phyloP scores from a whole-genome alignment of 108 stramenopile genomes.

The Cyclotella cryptica region DNA sequence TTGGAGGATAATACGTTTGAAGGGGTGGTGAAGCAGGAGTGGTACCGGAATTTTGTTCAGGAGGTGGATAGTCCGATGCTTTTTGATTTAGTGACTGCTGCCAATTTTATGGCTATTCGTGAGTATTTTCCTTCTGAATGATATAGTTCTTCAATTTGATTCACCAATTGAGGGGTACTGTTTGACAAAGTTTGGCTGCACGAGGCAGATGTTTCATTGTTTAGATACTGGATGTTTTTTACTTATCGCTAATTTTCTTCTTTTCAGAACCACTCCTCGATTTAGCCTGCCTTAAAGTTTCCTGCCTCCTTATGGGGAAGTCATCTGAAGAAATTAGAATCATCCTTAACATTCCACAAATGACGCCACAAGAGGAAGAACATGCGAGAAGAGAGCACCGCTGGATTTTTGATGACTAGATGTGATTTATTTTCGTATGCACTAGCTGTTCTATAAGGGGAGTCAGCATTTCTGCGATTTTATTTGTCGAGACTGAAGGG shows the following conservation, averaged over 20 bases:
- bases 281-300: conserved; percentile 75
- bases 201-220: not conserved
- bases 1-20: conserved; percentile 73
- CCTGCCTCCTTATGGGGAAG: conserved; percentile 78
- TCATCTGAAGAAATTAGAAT: conserved; percentile 77
- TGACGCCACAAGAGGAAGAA: conserved; percentile 80
- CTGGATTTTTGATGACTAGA: conserved; percentile 86
- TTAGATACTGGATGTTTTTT: not conserved
- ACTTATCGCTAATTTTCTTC: not conserved
- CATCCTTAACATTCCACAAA: conserved; percentile 74
- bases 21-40: conserved; percentile 74
- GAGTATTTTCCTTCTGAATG: conserved; percentile 11
- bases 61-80: conserved; percentile 71
- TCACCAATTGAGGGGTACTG: not conserved
- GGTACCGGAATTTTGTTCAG: conserved; percentile 73
- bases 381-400: conserved; percentile 72
- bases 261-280: conserved; percentile 75
- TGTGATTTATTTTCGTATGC: not conserved
- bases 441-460: too few species aligned
- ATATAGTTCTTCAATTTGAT: not conserved
- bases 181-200: not conserved
- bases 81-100: conserved; percentile 81
- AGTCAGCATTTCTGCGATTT: too few species aligned
- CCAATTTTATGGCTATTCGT: conserved; percentile 84
- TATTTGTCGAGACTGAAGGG: not conserved